phyloP scores from a whole-genome alignment of 805 yeast species.

The Kluyveromyces wickerhamii region DNA sequence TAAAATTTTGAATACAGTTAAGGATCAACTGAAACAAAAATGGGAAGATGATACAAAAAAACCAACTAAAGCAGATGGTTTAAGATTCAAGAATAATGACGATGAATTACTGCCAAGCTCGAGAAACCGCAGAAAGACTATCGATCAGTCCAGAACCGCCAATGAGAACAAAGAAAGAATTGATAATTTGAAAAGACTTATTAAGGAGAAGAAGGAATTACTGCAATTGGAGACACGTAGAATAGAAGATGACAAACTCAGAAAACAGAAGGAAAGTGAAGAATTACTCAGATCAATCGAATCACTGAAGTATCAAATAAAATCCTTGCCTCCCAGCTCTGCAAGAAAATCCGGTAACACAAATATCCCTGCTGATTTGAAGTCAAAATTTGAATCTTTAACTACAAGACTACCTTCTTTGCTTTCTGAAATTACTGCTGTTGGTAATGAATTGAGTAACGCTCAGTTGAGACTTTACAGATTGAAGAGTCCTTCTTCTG shows the following conservation, averaged over 20 bases:
- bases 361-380: constrained; percentile 37
- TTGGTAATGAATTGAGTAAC: constrained; percentile 60
- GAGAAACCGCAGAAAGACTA: constrained; percentile 46
- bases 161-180: constrained; percentile 27
- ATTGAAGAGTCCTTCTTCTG: constrained; percentile 58
- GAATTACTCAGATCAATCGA: constrained; percentile 52
- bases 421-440: constrained; percentile 50
- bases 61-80: constrained; percentile 20
- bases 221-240: constrained; percentile 38
- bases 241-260: constrained; percentile 31
- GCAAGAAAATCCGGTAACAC: constrained; percentile 10
- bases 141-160: constrained; percentile 12
- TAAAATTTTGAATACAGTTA: constrained; percentile 63
- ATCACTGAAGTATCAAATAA: constrained; percentile 52
- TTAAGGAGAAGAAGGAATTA: constrained; percentile 64
- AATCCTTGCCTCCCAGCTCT: constrained; percentile 34
- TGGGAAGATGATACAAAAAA: constrained; percentile 12
- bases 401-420: constrained; percentile 68
- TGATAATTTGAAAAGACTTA: constrained; percentile 50
- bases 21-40: constrained; percentile 36
- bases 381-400: constrained; percentile 49
- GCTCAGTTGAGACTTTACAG: constrained; percentile 61
- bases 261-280: constrained; percentile 22
- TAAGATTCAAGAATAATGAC: constrained; percentile 70
- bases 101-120: constrained; percentile 60